A percentile compares a stretch with the other conserved stretches of the same genome.
These are phyloP conservation scores for Chaetomium fimeti DNA, from an alignment of 495 filamentous ascomycete genomes.

Conservation along the genomic window DNA sequence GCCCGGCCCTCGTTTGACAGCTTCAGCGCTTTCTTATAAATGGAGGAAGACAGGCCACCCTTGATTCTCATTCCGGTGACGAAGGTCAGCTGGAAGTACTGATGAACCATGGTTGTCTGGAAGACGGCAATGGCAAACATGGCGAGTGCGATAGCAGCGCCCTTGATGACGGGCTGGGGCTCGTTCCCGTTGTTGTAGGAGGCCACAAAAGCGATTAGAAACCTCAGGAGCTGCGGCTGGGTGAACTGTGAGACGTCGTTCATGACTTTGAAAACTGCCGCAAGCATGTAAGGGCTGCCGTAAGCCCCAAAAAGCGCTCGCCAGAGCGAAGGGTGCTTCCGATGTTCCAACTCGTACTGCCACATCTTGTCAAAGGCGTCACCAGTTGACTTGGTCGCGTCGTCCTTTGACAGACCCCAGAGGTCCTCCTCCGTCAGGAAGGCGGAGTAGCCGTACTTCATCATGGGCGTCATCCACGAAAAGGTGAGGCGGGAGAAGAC, in stretches of 20 bases:
- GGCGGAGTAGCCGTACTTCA: slow-evolving; percentile 90
- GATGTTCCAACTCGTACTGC: slow-evolving; percentile 71
- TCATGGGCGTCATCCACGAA: slow-evolving; percentile 98
- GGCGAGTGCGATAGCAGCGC: slow-evolving; percentile 80
- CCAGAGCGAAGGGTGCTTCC: slow-evolving; percentile 79
- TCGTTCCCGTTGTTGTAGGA: slow-evolving; percentile 63
- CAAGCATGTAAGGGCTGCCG: slow-evolving; percentile 76
- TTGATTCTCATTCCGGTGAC: slow-evolving; percentile 97
- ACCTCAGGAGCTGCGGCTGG: slow-evolving; percentile 86
- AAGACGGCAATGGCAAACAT: slow-evolving; percentile 88
- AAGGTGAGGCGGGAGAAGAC: slow-evolving; percentile 94
- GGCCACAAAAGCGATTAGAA: slow-evolving; percentile 80
- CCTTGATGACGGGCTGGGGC: slow-evolving; percentile 76
- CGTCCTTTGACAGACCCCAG: slow-evolving; percentile 82
- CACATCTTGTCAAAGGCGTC: slow-evolving; percentile 69
- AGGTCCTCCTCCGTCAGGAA: slow-evolving; percentile 95
- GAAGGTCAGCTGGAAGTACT: slow-evolving; percentile 95
- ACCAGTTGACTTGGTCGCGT: slow-evolving; percentile 71
- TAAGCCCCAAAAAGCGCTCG: slow-evolving; percentile 83
- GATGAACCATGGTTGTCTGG: slow-evolving; percentile 77
- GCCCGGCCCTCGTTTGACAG: slow-evolving; percentile 90
- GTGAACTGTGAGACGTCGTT: slow-evolving; percentile 83
- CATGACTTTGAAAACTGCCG: slow-evolving; percentile 75
- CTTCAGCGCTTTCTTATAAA: slow-evolving; percentile 85
- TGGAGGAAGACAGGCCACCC: slow-evolving; percentile 80